phyloP scores from a whole-genome alignment of 805 yeast species.

The Kodamaea jinghongensis region DNA sequence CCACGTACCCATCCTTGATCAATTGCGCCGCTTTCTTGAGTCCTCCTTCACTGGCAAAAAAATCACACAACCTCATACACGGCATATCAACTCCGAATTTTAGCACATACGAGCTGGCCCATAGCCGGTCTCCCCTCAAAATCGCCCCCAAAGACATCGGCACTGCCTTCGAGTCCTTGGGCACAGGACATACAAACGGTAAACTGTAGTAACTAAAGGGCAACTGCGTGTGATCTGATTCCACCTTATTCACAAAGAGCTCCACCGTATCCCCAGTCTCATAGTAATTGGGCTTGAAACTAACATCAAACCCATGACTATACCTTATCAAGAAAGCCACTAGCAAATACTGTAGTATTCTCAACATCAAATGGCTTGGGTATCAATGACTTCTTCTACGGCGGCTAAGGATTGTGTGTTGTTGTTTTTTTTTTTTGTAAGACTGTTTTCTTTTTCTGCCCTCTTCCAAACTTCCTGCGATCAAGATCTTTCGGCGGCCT shows the following conservation, averaged over 20 bases:
- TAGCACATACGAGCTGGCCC: constrained; percentile 71
- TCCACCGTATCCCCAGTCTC: constrained; percentile 59
- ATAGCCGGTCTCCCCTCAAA: constrained; percentile 74
- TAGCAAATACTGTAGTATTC: constrained; percentile 5
- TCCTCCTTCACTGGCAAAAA: constrained; percentile 51
- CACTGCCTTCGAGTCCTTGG: constrained; percentile 51
- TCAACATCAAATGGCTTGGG: constrained; percentile 3
- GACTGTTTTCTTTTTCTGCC: background rate
- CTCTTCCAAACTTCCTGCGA: background rate
- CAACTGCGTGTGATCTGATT: constrained; percentile 71
- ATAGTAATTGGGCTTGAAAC: constrained; percentile 39
- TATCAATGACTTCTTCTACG: background rate
- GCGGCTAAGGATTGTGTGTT: too few species aligned
- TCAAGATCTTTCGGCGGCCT: too few species aligned
- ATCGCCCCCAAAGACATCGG: constrained; percentile 75
- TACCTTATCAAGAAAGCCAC: background rate
- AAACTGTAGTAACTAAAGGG: constrained; percentile 77
- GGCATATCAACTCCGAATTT: constrained; percentile 60
- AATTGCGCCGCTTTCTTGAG: constrained; percentile 56
- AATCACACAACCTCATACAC: constrained; percentile 68
- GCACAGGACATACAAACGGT: constrained; percentile 77
- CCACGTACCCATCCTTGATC: constrained; percentile 68
- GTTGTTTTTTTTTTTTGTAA: background rate
- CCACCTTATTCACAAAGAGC: constrained; percentile 71
- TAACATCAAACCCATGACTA: constrained; percentile 16